Evolutionary conservation across 2,329 filamentous ascomycete species (phyloP).

Genomic region (Chaetomium sp.): DNA sequence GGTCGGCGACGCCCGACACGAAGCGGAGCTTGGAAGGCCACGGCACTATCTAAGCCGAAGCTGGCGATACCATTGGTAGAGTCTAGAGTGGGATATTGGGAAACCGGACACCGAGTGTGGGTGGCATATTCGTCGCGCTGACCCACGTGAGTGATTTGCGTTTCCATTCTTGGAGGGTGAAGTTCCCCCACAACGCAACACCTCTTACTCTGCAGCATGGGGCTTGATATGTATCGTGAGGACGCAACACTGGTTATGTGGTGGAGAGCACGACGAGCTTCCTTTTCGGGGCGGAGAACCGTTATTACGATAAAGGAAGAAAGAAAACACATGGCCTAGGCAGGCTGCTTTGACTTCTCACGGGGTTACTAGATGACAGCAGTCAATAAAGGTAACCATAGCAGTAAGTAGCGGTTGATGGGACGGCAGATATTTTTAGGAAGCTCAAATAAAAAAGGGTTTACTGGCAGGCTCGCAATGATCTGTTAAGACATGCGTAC

Average conservation of each 20-base stretch:
- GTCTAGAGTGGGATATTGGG: too few species aligned
- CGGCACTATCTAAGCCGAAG: background rate
- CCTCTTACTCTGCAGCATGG: background rate
- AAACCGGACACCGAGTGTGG: background rate
- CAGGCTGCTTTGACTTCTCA: background rate
- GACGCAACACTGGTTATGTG: background rate
- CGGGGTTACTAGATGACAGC: background rate
- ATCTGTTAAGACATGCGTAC: background rate
- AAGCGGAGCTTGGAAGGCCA: too few species aligned
- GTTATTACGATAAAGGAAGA: background rate
- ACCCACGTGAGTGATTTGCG: background rate
- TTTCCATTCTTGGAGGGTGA: background rate
- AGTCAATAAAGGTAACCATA: background rate
- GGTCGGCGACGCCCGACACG: too few species aligned
- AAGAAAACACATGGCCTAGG: background rate
- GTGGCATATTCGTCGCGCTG: too few species aligned
- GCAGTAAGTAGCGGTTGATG: background rate
- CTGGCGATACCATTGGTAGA: background rate
- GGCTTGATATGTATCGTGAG: background rate
- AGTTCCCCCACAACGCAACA: background rate
- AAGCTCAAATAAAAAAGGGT: too few species aligned
- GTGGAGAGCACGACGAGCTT: background rate
- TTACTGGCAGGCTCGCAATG: background rate
- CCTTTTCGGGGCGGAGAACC: background rate
- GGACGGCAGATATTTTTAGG: too few species aligned